Percentiles rank a stretch among this genome's conserved stretches.
Evolutionary conservation across 768 basidiomycete genomes (phyloP).

Genomic region (Agaricus blazei): DNA sequence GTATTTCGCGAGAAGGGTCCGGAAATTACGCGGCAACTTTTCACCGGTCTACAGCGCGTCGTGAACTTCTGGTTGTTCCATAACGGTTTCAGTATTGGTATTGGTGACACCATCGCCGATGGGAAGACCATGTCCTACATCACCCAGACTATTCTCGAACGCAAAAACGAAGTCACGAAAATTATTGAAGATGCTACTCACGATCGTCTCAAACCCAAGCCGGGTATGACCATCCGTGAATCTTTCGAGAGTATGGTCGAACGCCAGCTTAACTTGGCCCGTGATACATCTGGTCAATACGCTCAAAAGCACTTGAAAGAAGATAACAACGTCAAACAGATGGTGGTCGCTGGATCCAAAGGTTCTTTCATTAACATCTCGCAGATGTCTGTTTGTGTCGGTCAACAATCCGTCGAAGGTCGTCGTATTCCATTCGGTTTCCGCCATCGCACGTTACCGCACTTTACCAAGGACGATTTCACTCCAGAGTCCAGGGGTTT

Average conservation of each 20-base stretch:
- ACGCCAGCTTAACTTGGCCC: slow-evolving; percentile 87
- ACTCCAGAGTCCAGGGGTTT: slow-evolving; percentile 97
- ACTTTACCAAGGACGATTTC: slow-evolving; percentile 98
- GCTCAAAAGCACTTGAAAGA: slow-evolving; percentile 98
- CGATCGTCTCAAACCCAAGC: slow-evolving; percentile 82
- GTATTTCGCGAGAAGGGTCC: slow-evolving; percentile 98
- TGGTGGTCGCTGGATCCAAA: slow-evolving; percentile 99
- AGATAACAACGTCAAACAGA: slow-evolving; percentile 99
- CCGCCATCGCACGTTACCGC: slow-evolving; percentile 92
- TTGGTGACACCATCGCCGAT: slow-evolving; percentile 97
- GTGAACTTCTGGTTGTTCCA: slow-evolving; percentile 99
- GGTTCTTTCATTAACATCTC: slow-evolving; percentile 99
- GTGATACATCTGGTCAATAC: slow-evolving; percentile 92
- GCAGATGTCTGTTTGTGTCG: slow-evolving; percentile 99
- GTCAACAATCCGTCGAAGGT: slow-evolving; percentile 97
- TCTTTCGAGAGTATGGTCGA: slow-evolving; percentile 95
- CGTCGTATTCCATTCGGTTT: slow-evolving; percentile 98
- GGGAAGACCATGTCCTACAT: slow-evolving; percentile 83
- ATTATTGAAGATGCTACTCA: slow-evolving; percentile 82
- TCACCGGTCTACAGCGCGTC: slow-evolving; percentile 90
- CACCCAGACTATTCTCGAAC: slow-evolving; percentile 72
- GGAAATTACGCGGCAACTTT: slow-evolving; percentile 82
- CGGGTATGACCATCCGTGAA: slow-evolving; percentile 99
- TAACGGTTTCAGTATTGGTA: slow-evolving; percentile 98
- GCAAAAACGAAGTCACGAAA: slow-evolving; percentile 73